Percentiles rank a stretch among this genome's conserved stretches.
phyloP scores from a whole-genome alignment of 2,329 filamentous ascomycete genomes.

The Fusarium tuaranense region DNA sequence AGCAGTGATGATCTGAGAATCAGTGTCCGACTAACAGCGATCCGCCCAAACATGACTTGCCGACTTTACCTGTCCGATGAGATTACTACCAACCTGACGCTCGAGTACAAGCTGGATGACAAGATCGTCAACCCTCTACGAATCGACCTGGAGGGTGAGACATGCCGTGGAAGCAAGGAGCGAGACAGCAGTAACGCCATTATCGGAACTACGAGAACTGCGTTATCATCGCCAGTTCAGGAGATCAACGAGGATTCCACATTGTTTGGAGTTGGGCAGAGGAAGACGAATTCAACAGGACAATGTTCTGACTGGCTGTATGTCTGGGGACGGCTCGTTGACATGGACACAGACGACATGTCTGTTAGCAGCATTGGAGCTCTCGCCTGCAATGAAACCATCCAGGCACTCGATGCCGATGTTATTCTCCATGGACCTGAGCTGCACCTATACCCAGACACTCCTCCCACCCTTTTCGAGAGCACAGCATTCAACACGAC shows the following conservation, averaged over 20 bases:
- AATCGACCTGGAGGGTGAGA: constrained; percentile 39
- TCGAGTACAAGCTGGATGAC: constrained; percentile 27
- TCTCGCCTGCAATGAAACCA: constrained; percentile 54
- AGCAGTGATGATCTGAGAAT: constrained; percentile 28
- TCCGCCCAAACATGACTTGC: constrained; percentile 48
- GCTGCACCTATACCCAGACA: constrained; percentile 44
- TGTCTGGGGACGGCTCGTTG: constrained; percentile 49
- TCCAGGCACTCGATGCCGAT: constrained; percentile 45
- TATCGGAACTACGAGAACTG: constrained; percentile 24
- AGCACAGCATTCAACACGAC: constrained; percentile 29
- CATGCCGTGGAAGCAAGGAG: constrained; percentile 23
- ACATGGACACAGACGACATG: constrained; percentile 38
- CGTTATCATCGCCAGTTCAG: neutral
- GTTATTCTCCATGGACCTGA: constrained; percentile 38
- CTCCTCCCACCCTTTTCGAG: constrained; percentile 46
- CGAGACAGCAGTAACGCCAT: constrained; percentile 31
- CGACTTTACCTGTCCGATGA: constrained; percentile 33
- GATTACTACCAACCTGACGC: constrained; percentile 42
- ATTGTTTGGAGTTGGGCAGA: constrained; percentile 35
- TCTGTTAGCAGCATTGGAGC: constrained; percentile 48
- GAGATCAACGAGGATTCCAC: neutral
- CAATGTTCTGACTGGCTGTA: constrained; percentile 51
- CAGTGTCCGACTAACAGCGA: constrained; percentile 44
- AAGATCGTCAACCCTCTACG: constrained; percentile 36
- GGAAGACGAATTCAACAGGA: constrained; percentile 33